These are phyloP conservation scores for Xylaria sp. DNA, from an alignment of 2,329 filamentous ascomycete genomes.

Conservation along the genomic window DNA sequence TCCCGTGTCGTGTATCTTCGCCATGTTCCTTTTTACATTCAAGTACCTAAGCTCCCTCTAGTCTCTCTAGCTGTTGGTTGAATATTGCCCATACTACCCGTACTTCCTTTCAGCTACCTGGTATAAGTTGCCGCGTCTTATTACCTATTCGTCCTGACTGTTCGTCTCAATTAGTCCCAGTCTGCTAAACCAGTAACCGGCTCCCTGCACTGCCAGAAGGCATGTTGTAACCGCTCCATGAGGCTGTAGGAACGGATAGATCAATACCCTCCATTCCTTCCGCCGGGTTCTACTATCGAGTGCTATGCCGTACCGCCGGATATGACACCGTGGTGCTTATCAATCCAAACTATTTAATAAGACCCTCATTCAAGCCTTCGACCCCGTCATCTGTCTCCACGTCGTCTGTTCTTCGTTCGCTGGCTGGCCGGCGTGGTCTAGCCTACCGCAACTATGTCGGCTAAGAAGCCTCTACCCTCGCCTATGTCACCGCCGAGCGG, in stretches of 20 bases:
- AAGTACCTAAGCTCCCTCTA: conserved; percentile 13
- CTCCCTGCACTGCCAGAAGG: conserved; percentile 1
- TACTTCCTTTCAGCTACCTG: neutral
- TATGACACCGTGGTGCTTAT: conserved; percentile 15
- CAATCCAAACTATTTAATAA: conserved; percentile 6
- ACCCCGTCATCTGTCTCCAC: conserved; percentile 4
- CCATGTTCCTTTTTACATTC: conserved; percentile 14
- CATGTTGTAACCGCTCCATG: conserved; percentile 8
- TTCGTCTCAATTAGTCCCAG: neutral
- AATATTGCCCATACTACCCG: neutral
- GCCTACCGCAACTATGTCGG: conserved; percentile 46
- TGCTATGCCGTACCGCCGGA: conserved; percentile 8
- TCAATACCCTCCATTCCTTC: conserved; percentile 7
- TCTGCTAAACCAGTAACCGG: conserved; percentile 12
- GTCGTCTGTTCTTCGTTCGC: neutral
- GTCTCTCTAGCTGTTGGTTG: conserved; percentile 4
- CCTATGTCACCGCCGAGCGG: conserved; percentile 54
- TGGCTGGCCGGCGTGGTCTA: neutral
- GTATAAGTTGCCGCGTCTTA: conserved; percentile 2
- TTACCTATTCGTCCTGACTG: conserved; percentile 22
- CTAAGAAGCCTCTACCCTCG: conserved; percentile 45
- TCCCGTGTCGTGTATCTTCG: conserved; percentile 9
- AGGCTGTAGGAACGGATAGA: conserved; percentile 9
- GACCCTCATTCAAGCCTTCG: neutral
- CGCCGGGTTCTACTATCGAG: conserved; percentile 17